Base-by-base conservation (phyloP, 1,139 yeast species). In the Scheffersomyces quercinus region DNA sequence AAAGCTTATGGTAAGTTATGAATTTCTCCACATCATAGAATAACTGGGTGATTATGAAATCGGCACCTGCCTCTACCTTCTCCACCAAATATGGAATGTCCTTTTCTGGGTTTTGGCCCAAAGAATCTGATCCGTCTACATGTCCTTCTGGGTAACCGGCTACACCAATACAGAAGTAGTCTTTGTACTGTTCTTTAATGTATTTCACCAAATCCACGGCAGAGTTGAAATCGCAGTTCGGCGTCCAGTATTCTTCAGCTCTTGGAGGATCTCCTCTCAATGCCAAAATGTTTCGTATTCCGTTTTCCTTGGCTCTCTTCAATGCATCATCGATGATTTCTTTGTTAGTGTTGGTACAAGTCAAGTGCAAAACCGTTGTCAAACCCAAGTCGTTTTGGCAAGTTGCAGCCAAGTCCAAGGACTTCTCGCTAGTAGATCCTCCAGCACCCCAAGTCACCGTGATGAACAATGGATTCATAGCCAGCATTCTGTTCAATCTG, bases 391-490 rank as follows among this genome's bases (percentile, higher is more conserved):
- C 88, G 40, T 79, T 73, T 56, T 86, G 89, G 56, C 95, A 86
- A 3, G 88, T 77, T 14, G 81, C 73, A 0, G 97, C 97, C 46
- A 93, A 71, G 40, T 88, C 95, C 48, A 93, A 67, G 0, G 97
- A 87, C 67, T 89, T 90, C 44, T 81, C 85, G 42, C 95, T 83
- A 4, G 98, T 90, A 3, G 96, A 83, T 2, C 99, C 99, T 33
- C 98, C 98, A 7, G 99, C 98, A 28, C 99, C 99, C 98, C 99
- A 93, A 0, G 99, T 95, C 9, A 95, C 86, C 2, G 97, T 88
- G 42, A 91, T 84, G 62, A 93, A 95, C 20, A 86, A 68, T 3
- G 98, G 98, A 43, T 90, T 91, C 51, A 93, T 70, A 3, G 87
- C 85, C 57, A 87, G 81, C 95, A 93, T 86, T 59, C 99, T 83